A percentile compares a stretch with the other conserved stretches of the same genome.
Conservation (phyloP, 2,329 filamentous ascomycete genomes). For the Paracorniculantispora psalliotae region DNA sequence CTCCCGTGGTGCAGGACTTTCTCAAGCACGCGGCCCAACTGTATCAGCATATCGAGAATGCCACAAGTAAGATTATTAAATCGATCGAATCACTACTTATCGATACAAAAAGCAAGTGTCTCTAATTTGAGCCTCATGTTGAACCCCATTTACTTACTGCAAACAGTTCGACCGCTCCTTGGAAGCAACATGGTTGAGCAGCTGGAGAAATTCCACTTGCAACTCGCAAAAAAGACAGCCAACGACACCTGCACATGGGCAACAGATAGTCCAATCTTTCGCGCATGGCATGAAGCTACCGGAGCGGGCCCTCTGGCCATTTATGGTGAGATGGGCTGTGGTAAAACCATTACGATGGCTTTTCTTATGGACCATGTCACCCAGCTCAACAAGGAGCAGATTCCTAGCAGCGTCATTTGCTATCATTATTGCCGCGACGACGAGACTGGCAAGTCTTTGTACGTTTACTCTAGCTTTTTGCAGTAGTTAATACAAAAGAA, state of each 20-base stretch:
- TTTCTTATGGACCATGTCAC: background rate
- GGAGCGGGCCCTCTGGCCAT: background rate
- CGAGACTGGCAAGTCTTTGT: background rate
- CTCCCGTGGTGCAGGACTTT: constrained; percentile 2
- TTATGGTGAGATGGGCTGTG: constrained; percentile 8
- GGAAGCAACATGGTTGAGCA: background rate
- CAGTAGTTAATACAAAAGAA: constrained; percentile 4
- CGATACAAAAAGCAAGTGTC: background rate
- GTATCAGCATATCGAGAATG: constrained; percentile 1
- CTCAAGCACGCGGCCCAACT: background rate
- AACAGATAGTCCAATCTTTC: background rate
- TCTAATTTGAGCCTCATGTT: background rate
- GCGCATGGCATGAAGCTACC: background rate
- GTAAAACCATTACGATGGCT: constrained; percentile 6
- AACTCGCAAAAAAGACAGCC: background rate
- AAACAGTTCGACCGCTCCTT: background rate
- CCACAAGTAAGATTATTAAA: background rate
- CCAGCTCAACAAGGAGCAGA: background rate
- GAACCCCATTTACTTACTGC: background rate
- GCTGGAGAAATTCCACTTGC: background rate
- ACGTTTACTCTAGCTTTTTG: background rate
- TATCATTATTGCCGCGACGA: constrained; percentile 8
- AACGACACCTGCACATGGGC: background rate
- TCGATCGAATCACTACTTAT: background rate
- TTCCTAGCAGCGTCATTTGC: background rate